Percentiles rank a stretch among this genome's conserved stretches.
phyloP scores from a whole-genome alignment of 2,329 filamentous ascomycete species.

The Canariomyces notabilis region DNA sequence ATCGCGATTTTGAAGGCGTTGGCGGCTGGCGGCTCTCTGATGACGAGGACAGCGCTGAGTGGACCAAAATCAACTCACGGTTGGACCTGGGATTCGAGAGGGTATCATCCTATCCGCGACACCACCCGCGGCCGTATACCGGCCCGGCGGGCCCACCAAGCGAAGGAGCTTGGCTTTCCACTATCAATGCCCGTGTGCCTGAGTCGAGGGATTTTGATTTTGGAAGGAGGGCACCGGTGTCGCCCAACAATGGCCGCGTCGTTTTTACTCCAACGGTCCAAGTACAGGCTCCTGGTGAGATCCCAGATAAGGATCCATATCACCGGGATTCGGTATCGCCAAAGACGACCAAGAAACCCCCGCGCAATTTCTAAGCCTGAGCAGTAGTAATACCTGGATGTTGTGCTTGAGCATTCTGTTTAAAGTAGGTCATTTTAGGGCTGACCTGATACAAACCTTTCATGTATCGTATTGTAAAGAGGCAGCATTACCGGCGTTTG shows the following conservation, averaged over 20 bases:
- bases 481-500: not conserved
- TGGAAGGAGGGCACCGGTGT: constrained; percentile 15
- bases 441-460: not conserved
- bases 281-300: not conserved
- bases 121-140: constrained; percentile 41
- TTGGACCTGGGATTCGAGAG: constrained; percentile 45
- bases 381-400: no score
- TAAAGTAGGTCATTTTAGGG: no score
- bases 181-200: not conserved
- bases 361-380: not conserved
- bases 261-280: constrained; percentile 40
- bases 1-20: constrained; percentile 55
- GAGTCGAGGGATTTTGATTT: not conserved
- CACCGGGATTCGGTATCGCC: not conserved
- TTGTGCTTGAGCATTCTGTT: no score
- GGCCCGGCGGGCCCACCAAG: constrained; percentile 34
- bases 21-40: constrained; percentile 52
- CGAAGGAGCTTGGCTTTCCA: constrained; percentile 34
- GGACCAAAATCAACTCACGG: constrained; percentile 49
- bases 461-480: not conserved
- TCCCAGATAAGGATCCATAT: not conserved
- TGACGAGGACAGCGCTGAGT: constrained; percentile 36
- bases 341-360: not conserved
- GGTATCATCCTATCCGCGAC: constrained; percentile 26
- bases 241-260: constrained; percentile 46